Percentiles rank a stretch among this genome's conserved stretches.
phyloP scores from a whole-genome alignment of 345 rosid genomes.

The Erysimum cheiranthoides region DNA sequence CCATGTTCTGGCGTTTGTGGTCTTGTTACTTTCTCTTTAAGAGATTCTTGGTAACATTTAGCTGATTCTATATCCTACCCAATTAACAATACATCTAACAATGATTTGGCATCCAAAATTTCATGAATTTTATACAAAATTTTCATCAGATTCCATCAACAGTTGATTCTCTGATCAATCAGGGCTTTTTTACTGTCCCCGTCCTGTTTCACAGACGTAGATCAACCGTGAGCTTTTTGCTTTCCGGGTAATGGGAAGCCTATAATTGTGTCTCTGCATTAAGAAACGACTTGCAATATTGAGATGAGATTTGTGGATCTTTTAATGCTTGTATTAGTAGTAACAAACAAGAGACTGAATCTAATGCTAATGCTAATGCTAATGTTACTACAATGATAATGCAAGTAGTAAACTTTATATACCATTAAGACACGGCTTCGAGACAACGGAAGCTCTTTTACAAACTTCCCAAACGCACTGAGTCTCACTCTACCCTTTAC shows the following conservation, averaged over 20 bases:
- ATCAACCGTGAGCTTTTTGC: slow-evolving; percentile 32
- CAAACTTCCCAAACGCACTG: slow-evolving; percentile 94
- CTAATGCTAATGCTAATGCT: slow-evolving; percentile 12
- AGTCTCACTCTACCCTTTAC: slow-evolving; percentile 94
- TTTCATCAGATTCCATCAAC: slow-evolving; percentile 16
- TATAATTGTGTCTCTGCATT: slow-evolving; percentile 36
- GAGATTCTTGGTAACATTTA: neutral
- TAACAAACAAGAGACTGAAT: slow-evolving; percentile 19
- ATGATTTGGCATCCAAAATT: slow-evolving; percentile 26
- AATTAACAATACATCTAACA: slow-evolving; percentile 34
- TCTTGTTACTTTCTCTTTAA: slow-evolving; percentile 24
- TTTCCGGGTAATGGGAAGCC: slow-evolving; percentile 27
- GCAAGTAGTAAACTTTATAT: slow-evolving; percentile 54
- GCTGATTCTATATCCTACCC: slow-evolving; percentile 28
- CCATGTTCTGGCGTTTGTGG: slow-evolving; percentile 14
- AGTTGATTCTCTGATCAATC: slow-evolving; percentile 30
- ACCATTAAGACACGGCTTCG: slow-evolving; percentile 97
- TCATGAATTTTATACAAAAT: slow-evolving; percentile 27
- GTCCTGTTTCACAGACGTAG: slow-evolving; percentile 34
- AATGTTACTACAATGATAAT: slow-evolving; percentile 36
- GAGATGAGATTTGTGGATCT: slow-evolving; percentile 38
- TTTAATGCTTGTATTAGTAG: neutral
- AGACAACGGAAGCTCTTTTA: slow-evolving; percentile 89
- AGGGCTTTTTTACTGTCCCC: slow-evolving; percentile 16
- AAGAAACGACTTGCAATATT: slow-evolving; percentile 39